These are phyloP conservation scores for Aureobasidium sp. DNA, from an alignment of 2,329 filamentous ascomycete genomes.

Conservation along the genomic window DNA sequence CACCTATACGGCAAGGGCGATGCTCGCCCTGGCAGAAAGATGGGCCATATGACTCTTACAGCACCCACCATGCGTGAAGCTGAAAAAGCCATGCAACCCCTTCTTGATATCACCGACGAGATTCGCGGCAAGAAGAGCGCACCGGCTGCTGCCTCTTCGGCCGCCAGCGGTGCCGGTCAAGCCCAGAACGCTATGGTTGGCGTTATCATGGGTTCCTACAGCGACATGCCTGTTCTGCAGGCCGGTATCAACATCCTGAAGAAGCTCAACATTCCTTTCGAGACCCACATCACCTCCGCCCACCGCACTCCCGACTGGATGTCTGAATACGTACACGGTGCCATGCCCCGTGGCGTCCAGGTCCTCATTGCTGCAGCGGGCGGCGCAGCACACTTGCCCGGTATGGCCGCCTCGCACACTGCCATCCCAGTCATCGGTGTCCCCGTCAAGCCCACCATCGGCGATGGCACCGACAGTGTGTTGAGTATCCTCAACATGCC, in stretches of 20 bases:
- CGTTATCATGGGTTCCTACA: conserved; percentile 80
- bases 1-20: conserved; percentile 88
- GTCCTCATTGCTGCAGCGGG: conserved; percentile 45
- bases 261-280: conserved; percentile 65
- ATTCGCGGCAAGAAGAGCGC: conserved; percentile 42
- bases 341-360: conserved; percentile 31
- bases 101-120: conserved; percentile 58
- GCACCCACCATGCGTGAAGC: conserved; percentile 60
- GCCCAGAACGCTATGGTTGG: conserved; percentile 53
- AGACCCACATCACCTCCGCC: conserved; percentile 70
- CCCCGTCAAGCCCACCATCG: conserved; percentile 43
- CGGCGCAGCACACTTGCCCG: conserved; percentile 45
- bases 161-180: conserved; percentile 18
- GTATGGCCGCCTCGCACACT: conserved; percentile 46
- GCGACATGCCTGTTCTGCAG: conserved; percentile 61
- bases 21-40: conserved; percentile 82
- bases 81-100: conserved; percentile 59
- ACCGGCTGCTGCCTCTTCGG: conserved; percentile 23
- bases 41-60: conserved; percentile 85
- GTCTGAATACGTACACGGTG: conserved; percentile 36
- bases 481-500: conserved; percentile 49
- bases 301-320: conserved; percentile 46
- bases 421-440: conserved; percentile 45
- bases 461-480: conserved; percentile 44
- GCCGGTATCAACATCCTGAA: conserved; percentile 60